Evolutionary conservation across 2,329 filamentous ascomycete genomes (phyloP).

Genomic region (Ilyonectria mors-panacis): DNA sequence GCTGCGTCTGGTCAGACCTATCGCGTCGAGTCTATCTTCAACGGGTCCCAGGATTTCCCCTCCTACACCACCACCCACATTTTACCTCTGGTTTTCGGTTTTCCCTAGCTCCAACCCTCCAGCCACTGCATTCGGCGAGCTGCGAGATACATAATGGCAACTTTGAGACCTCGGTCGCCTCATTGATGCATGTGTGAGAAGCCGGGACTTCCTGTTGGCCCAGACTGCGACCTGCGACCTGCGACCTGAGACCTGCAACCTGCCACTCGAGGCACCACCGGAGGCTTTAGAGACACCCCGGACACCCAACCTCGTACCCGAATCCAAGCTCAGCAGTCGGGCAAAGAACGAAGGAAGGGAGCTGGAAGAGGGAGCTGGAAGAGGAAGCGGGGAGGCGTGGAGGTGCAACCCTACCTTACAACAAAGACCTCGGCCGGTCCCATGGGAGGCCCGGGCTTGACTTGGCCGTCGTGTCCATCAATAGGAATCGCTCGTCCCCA

Average conservation of each 20-base stretch:
- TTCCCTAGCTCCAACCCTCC: not conserved
- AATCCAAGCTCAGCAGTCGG: not conserved
- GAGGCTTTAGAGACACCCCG: too few relatives aligned
- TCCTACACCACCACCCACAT: not conserved
- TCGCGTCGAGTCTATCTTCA: conserved; percentile 23
- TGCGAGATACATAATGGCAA: not conserved
- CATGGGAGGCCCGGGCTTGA: conserved; percentile 14
- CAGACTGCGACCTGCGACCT: not conserved
- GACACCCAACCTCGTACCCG: not conserved
- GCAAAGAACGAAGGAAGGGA: not conserved
- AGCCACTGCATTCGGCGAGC: conserved; percentile 5
- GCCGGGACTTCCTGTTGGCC: conserved; percentile 2
- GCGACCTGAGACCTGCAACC: too few relatives aligned
- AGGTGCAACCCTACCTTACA: conserved; percentile 21
- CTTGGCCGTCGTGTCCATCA: conserved; percentile 14
- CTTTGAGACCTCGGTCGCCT: conserved; percentile 8
- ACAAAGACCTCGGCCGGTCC: conserved; percentile 16
- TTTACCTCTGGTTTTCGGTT: not conserved
- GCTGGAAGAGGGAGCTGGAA: conserved; percentile 3
- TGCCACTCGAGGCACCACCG: not conserved
- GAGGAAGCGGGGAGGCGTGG: conserved; percentile 3
- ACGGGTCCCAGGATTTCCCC: conserved; percentile 8
- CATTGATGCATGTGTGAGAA: conserved; percentile 3
- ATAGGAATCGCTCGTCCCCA: conserved; percentile 13
- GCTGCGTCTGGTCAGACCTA: conserved; percentile 4